These are phyloP conservation scores for Thymus mandschuricus DNA, from an alignment of 257 asterid genomes.

Conservation along the genomic window DNA sequence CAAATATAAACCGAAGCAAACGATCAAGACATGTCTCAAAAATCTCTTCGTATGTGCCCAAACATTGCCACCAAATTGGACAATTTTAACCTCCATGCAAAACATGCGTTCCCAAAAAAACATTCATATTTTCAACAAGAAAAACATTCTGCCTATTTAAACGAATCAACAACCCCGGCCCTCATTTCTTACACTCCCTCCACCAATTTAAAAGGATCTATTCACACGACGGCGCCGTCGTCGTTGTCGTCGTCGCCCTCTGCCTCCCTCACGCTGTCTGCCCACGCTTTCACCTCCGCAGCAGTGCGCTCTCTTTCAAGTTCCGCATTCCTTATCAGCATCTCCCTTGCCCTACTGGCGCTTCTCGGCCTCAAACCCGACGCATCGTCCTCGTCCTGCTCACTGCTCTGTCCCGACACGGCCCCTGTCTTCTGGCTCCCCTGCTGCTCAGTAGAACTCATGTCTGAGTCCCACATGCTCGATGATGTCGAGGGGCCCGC, in stretches of 20 bases:
- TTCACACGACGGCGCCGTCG: slow-evolving; percentile 45
- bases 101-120: slow-evolving; percentile 1
- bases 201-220: neutral
- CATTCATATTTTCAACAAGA: neutral
- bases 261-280: slow-evolving; percentile 73
- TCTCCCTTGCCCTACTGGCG: slow-evolving; percentile 60
- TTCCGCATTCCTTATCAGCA: slow-evolving; percentile 57
- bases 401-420: slow-evolving; percentile 72
- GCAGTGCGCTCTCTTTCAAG: slow-evolving; percentile 82
- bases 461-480: slow-evolving; percentile 27
- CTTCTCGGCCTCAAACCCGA: slow-evolving; percentile 62
- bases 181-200: neutral
- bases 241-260: slow-evolving; percentile 49
- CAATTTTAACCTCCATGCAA: neutral
- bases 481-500: no score
- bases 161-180: neutral
- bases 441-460: slow-evolving; percentile 64
- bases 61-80: neutral
- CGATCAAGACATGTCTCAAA: neutral
- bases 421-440: slow-evolving; percentile 53
- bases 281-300: slow-evolving; percentile 94
- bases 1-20: neutral
- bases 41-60: slow-evolving; percentile 27
- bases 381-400: slow-evolving; percentile 53
- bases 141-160: slow-evolving; percentile 2